Evolutionary conservation across 805 yeast species (phyloP).

Genomic region (Saccharomyces cerevisiae): DNA sequence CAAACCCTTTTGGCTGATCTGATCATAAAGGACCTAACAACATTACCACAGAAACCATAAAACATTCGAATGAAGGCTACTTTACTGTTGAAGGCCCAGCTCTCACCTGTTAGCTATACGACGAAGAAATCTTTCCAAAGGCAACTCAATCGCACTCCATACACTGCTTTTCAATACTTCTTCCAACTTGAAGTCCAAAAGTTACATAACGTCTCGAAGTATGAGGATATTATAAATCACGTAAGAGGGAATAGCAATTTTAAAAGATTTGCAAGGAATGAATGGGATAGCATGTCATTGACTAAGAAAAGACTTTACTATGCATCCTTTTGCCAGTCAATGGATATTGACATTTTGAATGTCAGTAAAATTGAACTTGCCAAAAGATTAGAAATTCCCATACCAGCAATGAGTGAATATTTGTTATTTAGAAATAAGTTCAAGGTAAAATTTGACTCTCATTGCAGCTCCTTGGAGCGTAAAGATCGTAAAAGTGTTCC

Average conservation of each 20-base stretch:
- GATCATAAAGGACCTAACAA: not conserved
- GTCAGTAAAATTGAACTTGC: slow-evolving; percentile 18
- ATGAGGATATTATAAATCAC: slow-evolving; percentile 4
- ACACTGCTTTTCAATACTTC: slow-evolving; percentile 20
- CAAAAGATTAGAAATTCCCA: slow-evolving; percentile 15
- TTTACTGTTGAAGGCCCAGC: not conserved
- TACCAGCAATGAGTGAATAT: slow-evolving; percentile 21
- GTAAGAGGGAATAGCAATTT: slow-evolving; percentile 10
- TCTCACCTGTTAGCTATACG: not conserved
- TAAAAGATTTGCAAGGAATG: slow-evolving; percentile 13
- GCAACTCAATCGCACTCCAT: slow-evolving; percentile 11
- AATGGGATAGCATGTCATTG: slow-evolving; percentile 18
- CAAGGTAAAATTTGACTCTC: slow-evolving; percentile 12
- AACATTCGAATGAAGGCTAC: not conserved
- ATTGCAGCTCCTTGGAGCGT: slow-evolving; percentile 10
- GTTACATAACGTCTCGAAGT: slow-evolving; percentile 1
- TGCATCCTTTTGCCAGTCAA: slow-evolving; percentile 17
- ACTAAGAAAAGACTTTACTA: slow-evolving; percentile 18
- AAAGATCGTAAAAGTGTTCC: not conserved
- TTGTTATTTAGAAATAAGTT: slow-evolving; percentile 19
- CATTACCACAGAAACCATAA: not conserved
- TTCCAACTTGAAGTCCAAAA: slow-evolving; percentile 12
- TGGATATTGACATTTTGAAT: slow-evolving; percentile 8
- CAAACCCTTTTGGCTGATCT: not conserved
- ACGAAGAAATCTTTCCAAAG: slow-evolving; percentile 12